Evolutionary conservation across 1,139 yeast genomes (phyloP).

Genomic region (Debaryomyces sp.): DNA sequence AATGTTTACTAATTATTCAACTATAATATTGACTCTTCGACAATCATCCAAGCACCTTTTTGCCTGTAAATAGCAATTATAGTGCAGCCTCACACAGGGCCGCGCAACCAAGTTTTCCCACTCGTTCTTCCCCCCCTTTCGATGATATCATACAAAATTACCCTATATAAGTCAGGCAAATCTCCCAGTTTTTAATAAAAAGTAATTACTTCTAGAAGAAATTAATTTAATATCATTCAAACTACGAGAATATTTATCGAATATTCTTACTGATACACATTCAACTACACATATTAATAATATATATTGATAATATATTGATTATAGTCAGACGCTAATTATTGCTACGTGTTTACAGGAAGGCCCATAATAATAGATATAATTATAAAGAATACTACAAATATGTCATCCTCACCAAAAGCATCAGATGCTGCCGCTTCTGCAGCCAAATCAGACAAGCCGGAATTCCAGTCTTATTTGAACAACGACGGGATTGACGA

Average conservation of each 20-base stretch:
- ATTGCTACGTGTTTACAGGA: neutral
- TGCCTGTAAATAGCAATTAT: constrained; percentile 4
- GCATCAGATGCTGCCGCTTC: constrained; percentile 12
- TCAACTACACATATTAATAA: neutral
- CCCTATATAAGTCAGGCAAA: constrained; percentile 1
- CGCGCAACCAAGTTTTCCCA: constrained; percentile 1
- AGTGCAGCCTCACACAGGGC: constrained; percentile 6
- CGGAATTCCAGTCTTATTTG: constrained; percentile 53
- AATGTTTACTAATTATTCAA: neutral
- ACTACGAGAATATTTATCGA: neutral
- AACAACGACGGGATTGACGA: constrained; percentile 75
- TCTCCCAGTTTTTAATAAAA: neutral
- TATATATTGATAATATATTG: neutral
- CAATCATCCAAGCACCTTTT: neutral
- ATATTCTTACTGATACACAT: neutral
- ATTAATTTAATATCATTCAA: neutral
- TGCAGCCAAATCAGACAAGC: constrained; percentile 13
- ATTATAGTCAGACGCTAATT: neutral
- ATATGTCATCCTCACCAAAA: constrained; percentile 3
- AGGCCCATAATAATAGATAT: neutral
- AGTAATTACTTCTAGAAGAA: neutral
- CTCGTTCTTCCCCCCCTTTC: constrained; percentile 4
- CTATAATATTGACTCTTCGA: neutral
- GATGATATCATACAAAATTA: constrained; percentile 1
- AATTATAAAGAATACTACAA: neutral